A percentile compares a stretch with the other conserved stretches of the same genome.
These are phyloP conservation scores for Fusarium temperatum DNA, from an alignment of 2,329 filamentous ascomycete species.

Conservation along the genomic window DNA sequence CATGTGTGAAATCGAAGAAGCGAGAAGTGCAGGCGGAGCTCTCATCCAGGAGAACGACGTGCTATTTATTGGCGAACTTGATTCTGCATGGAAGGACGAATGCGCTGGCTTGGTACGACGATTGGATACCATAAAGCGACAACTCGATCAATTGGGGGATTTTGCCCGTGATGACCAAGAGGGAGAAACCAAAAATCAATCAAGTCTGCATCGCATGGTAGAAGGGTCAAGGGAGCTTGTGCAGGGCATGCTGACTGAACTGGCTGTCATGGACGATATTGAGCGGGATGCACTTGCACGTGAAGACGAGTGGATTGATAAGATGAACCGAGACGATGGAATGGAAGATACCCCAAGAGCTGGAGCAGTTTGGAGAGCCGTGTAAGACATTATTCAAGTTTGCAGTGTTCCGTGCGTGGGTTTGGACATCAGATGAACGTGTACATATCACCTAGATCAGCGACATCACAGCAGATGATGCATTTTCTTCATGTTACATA, in stretches of 20 bases:
- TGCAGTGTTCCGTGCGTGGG: neutral
- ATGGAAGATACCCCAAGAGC: conserved; percentile 50
- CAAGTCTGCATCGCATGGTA: conserved; percentile 59
- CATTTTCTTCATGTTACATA: conserved; percentile 7
- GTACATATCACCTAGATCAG: conserved; percentile 1
- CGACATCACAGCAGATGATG: conserved; percentile 25
- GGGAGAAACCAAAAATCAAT: conserved; percentile 21
- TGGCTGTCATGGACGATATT: conserved; percentile 69
- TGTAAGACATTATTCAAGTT: conserved; percentile 31
- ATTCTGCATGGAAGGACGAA: conserved; percentile 67
- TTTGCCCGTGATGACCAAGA: conserved; percentile 14
- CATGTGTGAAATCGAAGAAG: conserved; percentile 57
- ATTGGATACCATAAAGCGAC: conserved; percentile 63
- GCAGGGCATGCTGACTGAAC: conserved; percentile 68
- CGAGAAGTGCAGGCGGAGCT: conserved; percentile 51
- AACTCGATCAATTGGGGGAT: conserved; percentile 58
- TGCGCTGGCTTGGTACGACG: conserved; percentile 61
- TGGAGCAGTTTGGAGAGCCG: conserved; percentile 59
- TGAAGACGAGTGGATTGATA: conserved; percentile 68
- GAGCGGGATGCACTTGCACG: conserved; percentile 64
- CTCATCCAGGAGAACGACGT: conserved; percentile 48
- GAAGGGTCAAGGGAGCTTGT: conserved; percentile 59
- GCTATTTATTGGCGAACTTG: conserved; percentile 64
- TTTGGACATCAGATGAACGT: neutral
- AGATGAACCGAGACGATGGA: conserved; percentile 57